phyloP scores from a whole-genome alignment of 2,329 filamentous ascomycete species.

The Penicillium sp. region DNA sequence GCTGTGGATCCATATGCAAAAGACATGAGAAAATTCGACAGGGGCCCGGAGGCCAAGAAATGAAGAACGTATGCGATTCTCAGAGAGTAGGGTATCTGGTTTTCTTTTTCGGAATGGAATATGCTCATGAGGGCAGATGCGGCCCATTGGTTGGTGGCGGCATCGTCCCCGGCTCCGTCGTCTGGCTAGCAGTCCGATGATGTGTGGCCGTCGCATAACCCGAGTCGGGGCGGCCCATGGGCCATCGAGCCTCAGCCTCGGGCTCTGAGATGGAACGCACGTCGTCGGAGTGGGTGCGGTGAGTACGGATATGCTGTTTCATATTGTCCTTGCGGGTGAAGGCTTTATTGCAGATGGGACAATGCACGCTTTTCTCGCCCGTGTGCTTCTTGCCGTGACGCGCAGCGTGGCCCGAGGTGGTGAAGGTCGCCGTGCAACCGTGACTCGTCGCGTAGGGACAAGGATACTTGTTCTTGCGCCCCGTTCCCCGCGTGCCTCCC shows the following conservation, averaged over 20 bases:
- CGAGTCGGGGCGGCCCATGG: conserved; percentile 11
- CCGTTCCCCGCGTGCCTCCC: conserved; percentile 18
- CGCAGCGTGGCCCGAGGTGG: conserved; percentile 65
- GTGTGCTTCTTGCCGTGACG: conserved; percentile 67
- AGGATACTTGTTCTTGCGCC: conserved; percentile 62
- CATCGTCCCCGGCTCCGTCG: conserved; percentile 1
- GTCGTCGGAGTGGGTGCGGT: conserved; percentile 43
- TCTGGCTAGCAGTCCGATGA: conserved; percentile 20
- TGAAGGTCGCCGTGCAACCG: conserved; percentile 61
- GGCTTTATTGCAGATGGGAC: conserved; percentile 65
- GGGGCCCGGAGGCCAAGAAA: too few relatives aligned
- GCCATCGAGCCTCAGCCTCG: conserved; percentile 18
- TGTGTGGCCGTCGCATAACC: conserved; percentile 12
- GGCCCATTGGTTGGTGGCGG: too few relatives aligned
- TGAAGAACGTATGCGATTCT: too few relatives aligned
- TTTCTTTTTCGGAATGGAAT: too few relatives aligned
- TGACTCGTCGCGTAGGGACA: conserved; percentile 61
- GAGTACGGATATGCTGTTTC: conserved; percentile 65
- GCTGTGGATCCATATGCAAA: too few relatives aligned
- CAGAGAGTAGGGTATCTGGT: too few relatives aligned
- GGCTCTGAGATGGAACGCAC: conserved; percentile 26
- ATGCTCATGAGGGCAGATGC: too few relatives aligned
- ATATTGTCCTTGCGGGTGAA: conserved; percentile 69
- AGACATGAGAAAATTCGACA: too few relatives aligned
- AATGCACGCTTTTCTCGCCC: conserved; percentile 66